These are phyloP conservation scores for Tricholoma furcatifolium DNA, from an alignment of 768 basidiomycete species.

Conservation along the genomic window DNA sequence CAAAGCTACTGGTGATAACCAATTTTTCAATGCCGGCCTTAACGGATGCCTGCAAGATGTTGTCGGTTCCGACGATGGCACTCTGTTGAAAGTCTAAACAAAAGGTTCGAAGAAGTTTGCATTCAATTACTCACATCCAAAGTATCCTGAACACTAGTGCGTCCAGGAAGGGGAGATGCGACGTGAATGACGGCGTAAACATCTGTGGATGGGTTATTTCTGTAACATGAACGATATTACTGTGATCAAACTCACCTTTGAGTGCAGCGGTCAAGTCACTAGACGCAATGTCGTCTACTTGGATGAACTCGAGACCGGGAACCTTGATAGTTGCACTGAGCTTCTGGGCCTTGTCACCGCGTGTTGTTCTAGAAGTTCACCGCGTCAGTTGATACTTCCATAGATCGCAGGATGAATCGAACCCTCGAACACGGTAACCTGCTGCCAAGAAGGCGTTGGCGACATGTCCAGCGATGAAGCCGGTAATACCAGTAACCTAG, in stretches of 20 bases:
- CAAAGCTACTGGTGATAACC: slow-evolving; percentile 34
- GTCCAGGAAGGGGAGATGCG: slow-evolving; percentile 28
- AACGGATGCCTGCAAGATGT: slow-evolving; percentile 27
- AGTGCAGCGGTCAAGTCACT: slow-evolving; percentile 15
- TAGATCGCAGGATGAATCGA: slow-evolving; percentile 1
- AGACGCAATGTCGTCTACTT: slow-evolving; percentile 19
- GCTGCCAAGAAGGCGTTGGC: slow-evolving; percentile 29
- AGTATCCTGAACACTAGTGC: slow-evolving; percentile 19
- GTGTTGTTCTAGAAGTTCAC: slow-evolving; percentile 25
- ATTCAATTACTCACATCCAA: slow-evolving; percentile 17
- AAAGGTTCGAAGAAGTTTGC: neutral
- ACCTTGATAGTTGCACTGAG: slow-evolving; percentile 22
- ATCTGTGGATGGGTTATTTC: slow-evolving; percentile 16
- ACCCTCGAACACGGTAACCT: slow-evolving; percentile 43
- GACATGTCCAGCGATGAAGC: slow-evolving; percentile 40
- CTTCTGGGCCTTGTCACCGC: slow-evolving; percentile 28
- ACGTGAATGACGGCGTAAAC: slow-evolving; percentile 40
- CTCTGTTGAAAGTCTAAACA: slow-evolving; percentile 12
- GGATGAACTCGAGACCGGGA: slow-evolving; percentile 27
- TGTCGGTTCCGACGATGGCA: slow-evolving; percentile 28
- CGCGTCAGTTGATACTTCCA: neutral
- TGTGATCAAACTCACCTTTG: slow-evolving; percentile 14
- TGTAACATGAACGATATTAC: neutral
- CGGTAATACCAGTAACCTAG: slow-evolving; percentile 40
- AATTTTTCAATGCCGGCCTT: slow-evolving; percentile 27